Evolutionary conservation across 1,284 basidiomycete species (phyloP).

Genomic region (Anthracocystis setariae): DNA sequence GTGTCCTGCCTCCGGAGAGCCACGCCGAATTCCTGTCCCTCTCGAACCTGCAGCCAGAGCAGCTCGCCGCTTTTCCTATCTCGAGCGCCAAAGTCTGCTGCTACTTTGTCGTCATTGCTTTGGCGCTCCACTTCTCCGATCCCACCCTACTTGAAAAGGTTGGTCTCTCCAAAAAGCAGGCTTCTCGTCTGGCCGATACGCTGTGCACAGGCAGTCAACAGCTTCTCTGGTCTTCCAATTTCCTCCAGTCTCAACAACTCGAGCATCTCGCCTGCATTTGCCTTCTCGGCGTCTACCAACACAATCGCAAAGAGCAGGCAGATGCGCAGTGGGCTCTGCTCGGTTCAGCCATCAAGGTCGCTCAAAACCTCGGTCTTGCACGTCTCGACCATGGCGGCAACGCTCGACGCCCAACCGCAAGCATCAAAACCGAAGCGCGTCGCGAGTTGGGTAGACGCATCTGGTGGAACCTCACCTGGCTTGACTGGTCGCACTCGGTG

Average conservation of each 20-base stretch:
- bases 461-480: constrained; percentile 64
- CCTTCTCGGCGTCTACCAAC: constrained; percentile 63
- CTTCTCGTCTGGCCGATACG: constrained; percentile 43
- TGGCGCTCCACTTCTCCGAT: constrained; percentile 59
- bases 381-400: constrained; percentile 35
- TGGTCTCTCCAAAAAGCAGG: constrained; percentile 43
- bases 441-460: constrained; percentile 60
- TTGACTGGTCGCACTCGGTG: constrained; percentile 60
- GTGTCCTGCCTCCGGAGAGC: constrained; percentile 35
- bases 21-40: constrained; percentile 25
- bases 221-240: constrained; percentile 60
- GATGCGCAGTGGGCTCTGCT: constrained; percentile 61
- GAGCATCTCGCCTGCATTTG: constrained; percentile 62
- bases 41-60: constrained; percentile 43
- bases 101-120: constrained; percentile 60
- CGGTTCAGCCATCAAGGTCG: constrained; percentile 60
- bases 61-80: constrained; percentile 46
- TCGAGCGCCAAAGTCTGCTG: constrained; percentile 56
- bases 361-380: constrained; percentile 43
- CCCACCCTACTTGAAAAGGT: constrained; percentile 30
- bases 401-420: constrained; percentile 11
- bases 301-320: constrained; percentile 61
- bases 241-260: constrained; percentile 57
- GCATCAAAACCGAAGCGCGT: constrained; percentile 47
- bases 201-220: constrained; percentile 59